These are phyloP conservation scores for Agapanthus africanus DNA, from an alignment of 106 monocot genomes.

Conservation along the genomic window DNA sequence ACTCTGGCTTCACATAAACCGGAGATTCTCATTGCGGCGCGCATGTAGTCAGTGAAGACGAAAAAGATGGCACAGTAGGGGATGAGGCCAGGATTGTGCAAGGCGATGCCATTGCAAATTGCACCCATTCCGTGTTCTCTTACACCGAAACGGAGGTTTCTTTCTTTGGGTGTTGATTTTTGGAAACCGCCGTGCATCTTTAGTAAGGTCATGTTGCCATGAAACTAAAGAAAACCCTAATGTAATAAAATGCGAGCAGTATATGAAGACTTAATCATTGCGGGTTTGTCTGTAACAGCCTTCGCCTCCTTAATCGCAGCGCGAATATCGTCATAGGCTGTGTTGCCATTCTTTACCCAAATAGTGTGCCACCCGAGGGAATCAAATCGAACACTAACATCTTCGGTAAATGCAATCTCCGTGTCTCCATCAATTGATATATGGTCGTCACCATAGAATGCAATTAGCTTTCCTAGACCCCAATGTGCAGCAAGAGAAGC, in stretches of 20 bases:
- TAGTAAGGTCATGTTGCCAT: conserved; percentile 41
- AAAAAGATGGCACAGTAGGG: no score
- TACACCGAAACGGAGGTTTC: conserved; percentile 79
- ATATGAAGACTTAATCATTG: conserved; percentile 38
- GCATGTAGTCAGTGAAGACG: no score
- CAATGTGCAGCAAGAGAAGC: conserved; percentile 86
- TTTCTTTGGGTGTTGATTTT: conserved; percentile 49
- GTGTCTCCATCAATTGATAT: conserved; percentile 98
- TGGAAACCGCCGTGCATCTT: conserved; percentile 69
- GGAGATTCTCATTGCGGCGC: no score
- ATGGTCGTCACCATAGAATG: conserved; percentile 96
- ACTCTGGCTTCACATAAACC: conserved; percentile 62
- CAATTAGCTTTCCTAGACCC: conserved; percentile 93
- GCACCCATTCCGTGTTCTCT: no score
- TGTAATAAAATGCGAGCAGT: background rate
- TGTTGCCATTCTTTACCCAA: conserved; percentile 97
- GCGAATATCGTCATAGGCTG: conserved; percentile 62
- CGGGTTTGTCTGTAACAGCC: conserved; percentile 64
- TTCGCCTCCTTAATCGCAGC: conserved; percentile 64
- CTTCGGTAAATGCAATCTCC: conserved; percentile 94
- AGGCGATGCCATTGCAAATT: no score
- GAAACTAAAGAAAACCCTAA: background rate
- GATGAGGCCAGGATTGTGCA: no score
- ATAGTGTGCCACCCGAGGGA: conserved; percentile 98
- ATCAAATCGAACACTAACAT: conserved; percentile 82